Percentiles rank a stretch among this genome's conserved stretches.
phyloP scores from a whole-genome alignment of 129 eudicot genomes.

The Tanacetum coccineum region DNA sequence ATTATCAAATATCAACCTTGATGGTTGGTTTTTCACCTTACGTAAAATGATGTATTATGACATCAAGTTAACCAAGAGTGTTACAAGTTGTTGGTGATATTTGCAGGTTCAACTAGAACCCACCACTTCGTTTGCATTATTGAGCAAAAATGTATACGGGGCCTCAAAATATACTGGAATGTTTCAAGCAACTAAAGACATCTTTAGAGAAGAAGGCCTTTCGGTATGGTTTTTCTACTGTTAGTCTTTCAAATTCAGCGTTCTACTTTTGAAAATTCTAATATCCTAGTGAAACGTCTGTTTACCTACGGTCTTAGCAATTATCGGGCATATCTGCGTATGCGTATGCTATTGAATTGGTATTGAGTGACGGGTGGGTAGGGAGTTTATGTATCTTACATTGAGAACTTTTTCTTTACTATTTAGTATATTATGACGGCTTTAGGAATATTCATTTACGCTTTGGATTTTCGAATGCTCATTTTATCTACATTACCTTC shows the following conservation, averaged over 20 bases:
- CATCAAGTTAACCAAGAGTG: constrained; percentile 7
- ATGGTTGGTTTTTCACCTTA: background rate
- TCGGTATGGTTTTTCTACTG: constrained; percentile 38
- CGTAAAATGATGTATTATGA: background rate
- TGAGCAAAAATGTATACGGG: constrained; percentile 48
- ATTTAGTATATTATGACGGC: background rate
- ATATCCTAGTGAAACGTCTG: background rate
- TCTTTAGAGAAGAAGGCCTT: constrained; percentile 85
- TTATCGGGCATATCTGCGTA: background rate
- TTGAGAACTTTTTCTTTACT: constrained; percentile 1
- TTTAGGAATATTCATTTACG: background rate
- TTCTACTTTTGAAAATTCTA: no score
- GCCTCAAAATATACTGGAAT: constrained; percentile 83
- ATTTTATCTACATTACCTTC: background rate
- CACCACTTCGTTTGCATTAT: constrained; percentile 61
- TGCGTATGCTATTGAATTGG: background rate
- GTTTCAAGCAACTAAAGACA: constrained; percentile 90
- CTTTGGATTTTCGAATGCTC: background rate
- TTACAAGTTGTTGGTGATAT: background rate
- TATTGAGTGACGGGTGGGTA: background rate
- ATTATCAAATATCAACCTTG: constrained; percentile 2
- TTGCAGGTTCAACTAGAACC: constrained; percentile 96
- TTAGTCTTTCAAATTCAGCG: background rate
- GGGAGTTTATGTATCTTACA: background rate
- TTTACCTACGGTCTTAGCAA: background rate